Conservation (phyloP, 306 rosid species). For the Neltuma alba region DNA sequence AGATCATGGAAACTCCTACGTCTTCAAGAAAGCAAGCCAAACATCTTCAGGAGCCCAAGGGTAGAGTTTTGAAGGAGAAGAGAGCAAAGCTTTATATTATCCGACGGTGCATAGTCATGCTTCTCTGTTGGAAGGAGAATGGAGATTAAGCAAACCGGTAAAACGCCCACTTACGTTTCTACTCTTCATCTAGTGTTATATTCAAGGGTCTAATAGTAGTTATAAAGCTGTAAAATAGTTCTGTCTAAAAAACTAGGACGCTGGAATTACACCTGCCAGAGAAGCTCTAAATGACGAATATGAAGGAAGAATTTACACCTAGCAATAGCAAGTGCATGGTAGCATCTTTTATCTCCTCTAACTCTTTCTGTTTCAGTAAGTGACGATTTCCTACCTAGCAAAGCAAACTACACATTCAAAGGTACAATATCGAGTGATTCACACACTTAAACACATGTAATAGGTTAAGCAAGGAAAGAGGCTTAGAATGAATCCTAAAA, state of each 20-base stretch:
- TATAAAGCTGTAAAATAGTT: slow-evolving; percentile 26
- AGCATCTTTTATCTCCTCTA: slow-evolving; percentile 15
- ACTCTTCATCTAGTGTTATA: slow-evolving; percentile 33
- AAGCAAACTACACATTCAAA: slow-evolving; percentile 15
- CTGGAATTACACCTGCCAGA: slow-evolving; percentile 21
- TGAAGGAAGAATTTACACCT: slow-evolving; percentile 32
- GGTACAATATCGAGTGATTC: slow-evolving; percentile 1
- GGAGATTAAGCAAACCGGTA: slow-evolving; percentile 43
- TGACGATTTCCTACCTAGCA: slow-evolving; percentile 24
- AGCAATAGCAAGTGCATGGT: slow-evolving; percentile 22
- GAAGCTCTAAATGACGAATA: slow-evolving; percentile 18
- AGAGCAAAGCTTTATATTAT: slow-evolving; percentile 56
- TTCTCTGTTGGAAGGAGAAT: slow-evolving; percentile 55
- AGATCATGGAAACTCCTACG: slow-evolving; percentile 39
- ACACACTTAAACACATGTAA: slow-evolving; percentile 28
- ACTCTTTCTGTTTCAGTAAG: slow-evolving; percentile 34
- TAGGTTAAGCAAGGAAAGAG: slow-evolving; percentile 6
- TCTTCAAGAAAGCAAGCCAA: slow-evolving; percentile 45
- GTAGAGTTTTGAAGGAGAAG: slow-evolving; percentile 48
- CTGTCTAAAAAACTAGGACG: slow-evolving; percentile 19
- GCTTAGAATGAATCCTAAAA: neutral
- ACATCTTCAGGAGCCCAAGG: slow-evolving; percentile 33
- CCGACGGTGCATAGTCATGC: slow-evolving; percentile 53
- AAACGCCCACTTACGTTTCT: slow-evolving; percentile 22
- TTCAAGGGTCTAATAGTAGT: slow-evolving; percentile 20